A percentile compares a stretch with the other conserved stretches of the same genome.
Evolutionary conservation across 306 rosid genomes (phyloP).

Genomic region (Rosa persica): DNA sequence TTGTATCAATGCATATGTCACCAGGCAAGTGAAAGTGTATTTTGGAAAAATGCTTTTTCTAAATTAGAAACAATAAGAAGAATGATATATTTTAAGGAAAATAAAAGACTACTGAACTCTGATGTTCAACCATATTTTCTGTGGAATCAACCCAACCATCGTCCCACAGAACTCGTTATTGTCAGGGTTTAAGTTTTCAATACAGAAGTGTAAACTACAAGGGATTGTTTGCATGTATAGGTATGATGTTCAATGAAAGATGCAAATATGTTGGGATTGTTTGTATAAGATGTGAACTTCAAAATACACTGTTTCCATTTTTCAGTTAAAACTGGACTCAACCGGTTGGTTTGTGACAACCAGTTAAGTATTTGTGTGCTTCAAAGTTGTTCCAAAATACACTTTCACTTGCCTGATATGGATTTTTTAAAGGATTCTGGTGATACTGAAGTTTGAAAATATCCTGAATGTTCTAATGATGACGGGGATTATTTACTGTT

Average conservation of each 20-base stretch:
- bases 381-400: neutral
- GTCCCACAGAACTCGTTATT: neutral
- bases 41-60: neutral
- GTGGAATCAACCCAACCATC: neutral
- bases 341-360: neutral
- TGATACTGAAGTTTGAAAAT: neutral
- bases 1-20: neutral
- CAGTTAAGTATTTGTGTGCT: conserved; percentile 3
- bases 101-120: neutral
- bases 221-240: neutral
- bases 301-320: neutral
- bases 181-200: neutral
- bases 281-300: neutral
- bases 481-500: neutral
- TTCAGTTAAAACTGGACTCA: neutral
- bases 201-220: neutral
- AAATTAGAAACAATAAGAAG: neutral
- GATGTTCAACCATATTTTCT: neutral
- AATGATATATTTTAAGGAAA: neutral
- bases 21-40: neutral
- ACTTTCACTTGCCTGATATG: too few species aligned
- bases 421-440: neutral
- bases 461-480: neutral
- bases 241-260: neutral
- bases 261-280: neutral